Evolutionary conservation across 2,329 filamentous ascomycete species (phyloP), one percentile per base, ranked within the genome.

Genomic region (Calonectria hongkongensis): DNA sequence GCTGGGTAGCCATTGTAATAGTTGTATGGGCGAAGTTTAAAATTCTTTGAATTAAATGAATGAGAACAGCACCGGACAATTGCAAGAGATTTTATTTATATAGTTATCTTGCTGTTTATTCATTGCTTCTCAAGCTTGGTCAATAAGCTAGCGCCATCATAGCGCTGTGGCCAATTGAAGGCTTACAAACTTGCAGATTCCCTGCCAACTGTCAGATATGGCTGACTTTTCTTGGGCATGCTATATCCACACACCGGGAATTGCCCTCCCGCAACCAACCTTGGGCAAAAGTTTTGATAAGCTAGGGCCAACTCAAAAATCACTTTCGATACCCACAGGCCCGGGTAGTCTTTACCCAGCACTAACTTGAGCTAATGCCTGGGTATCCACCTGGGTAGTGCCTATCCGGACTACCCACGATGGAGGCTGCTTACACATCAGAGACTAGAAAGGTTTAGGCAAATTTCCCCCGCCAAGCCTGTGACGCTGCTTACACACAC

Each of bases 1-100:
- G 33, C 30, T 73, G 63, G 6, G 50, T 51, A 16, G 68, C 33
- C 71, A 73, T 58, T 58, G 25, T 58, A 28, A 9, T 58, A 8
- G 12, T 4, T 58, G 33, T 21, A 54, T 6, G 33, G 33, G 10
- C 4, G 16, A 10, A 13, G n/a, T 27, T 47, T 6, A 15, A 36
- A 25, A 16, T 28, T 3, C 4, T 7, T 27, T 16, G n/a, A 21
- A 21, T 41, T 56, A 16, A 30, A 6, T n/a, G 8, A 21, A 18
- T 13, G 28, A 6, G 18, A 6, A 15, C 2, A 21, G 13, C 36
- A 15, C 4, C 30, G 18, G 13, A 10, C 7, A 51, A 18, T 25
- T 51, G 27, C 27, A 30, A 1, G 25, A 30, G 48, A 6, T 16
- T 2, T 60, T 41, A 41, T 27, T 41, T 60, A 1, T 3, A 41